These are phyloP conservation scores for Pseudogymnoascus sp. DNA, from an alignment of 2,329 filamentous ascomycete species.

Conservation along the genomic window DNA sequence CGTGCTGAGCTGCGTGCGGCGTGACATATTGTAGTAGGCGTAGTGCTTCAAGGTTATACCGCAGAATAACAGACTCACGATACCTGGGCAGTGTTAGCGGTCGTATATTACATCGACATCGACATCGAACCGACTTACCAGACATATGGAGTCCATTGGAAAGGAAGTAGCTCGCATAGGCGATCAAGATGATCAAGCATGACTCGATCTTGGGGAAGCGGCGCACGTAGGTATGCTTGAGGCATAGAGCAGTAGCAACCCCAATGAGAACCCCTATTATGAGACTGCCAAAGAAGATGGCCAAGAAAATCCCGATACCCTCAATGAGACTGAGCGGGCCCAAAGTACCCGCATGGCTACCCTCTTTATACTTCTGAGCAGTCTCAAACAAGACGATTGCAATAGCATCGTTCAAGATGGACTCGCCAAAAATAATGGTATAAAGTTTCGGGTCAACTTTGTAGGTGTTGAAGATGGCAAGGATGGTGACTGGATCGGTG, in stretches of 20 bases:
- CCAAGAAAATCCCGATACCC: slow-evolving; percentile 86
- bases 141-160: slow-evolving; percentile 94
- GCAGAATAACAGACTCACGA: slow-evolving; percentile 93
- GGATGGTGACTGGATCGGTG: slow-evolving; percentile 93
- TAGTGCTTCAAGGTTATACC: slow-evolving; percentile 98
- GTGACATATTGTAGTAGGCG: slow-evolving; percentile 99
- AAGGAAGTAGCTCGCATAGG: slow-evolving; percentile 96
- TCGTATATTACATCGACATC: background rate
- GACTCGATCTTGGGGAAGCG: slow-evolving; percentile 95
- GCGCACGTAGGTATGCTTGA: slow-evolving; percentile 92
- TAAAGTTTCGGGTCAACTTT: slow-evolving; percentile 98
- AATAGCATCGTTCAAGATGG: slow-evolving; percentile 95
- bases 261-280: slow-evolving; percentile 83
- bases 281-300: slow-evolving; percentile 92
- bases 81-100: slow-evolving; percentile 33
- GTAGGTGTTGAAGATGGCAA: slow-evolving; percentile 98
- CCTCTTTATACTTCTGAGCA: slow-evolving; percentile 82
- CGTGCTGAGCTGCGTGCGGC: slow-evolving; percentile 91
- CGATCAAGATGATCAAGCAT: slow-evolving; percentile 85
- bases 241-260: slow-evolving; percentile 73
- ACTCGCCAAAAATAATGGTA: slow-evolving; percentile 97
- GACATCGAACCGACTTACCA: slow-evolving; percentile 50
- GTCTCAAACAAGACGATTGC: slow-evolving; percentile 98
- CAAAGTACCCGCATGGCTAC: slow-evolving; percentile 59
- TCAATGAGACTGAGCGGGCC: slow-evolving; percentile 80